Evolutionary conservation across 129 eudicot species (phyloP), one percentile per base, ranked within the genome.

Genomic region (Chrysanthemum seticuspe): DNA sequence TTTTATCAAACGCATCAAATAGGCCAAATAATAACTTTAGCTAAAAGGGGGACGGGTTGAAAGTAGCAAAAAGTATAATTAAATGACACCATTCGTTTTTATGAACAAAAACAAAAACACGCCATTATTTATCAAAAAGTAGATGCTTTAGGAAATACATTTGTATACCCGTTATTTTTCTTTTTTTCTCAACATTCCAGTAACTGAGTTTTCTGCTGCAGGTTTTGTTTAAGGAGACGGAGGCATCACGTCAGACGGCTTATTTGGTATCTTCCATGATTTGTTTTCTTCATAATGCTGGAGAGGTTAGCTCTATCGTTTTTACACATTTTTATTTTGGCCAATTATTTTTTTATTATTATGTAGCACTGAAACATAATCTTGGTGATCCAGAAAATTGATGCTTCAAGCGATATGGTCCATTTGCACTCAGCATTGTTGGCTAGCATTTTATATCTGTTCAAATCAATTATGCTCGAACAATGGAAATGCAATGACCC

Each of bases 141-240:
- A 34, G 40, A 34, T 27, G 29, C 29, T 27, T 27, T 27, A 27
- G 29, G 29, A 27, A 27, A 27, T 27, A 27, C 29, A 1, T 27
- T 27, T 27, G 29, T 27, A 27, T 27, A 27, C 40, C 40, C 40
- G 6, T 34, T 34, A 5, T 34, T 34, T 34, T 34, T 34, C 6
- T 34, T 34, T 34, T 31, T 34, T 34, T 34, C 40, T 34, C 40
- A 34, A 34, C 40, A 34, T 34, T 34, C 40, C 40, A 3, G 40
- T 34, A 50, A 62, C 78, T 62, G 5, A 14, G 36, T 75, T 64
- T 36, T 19, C 45, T 74, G 67, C 65, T 75, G 49, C 95, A 89
- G 98, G 78, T 89, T 69, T 51, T 89, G 84, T 65, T 78, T 15
- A 91, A 89, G 51, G 95, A 92, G 68, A 67, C 74, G 61, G 81